A percentile compares a stretch with the other conserved stretches of the same genome.
Conservation (phyloP, 2,329 filamentous ascomycete genomes). For the Aspergillus sp. region DNA sequence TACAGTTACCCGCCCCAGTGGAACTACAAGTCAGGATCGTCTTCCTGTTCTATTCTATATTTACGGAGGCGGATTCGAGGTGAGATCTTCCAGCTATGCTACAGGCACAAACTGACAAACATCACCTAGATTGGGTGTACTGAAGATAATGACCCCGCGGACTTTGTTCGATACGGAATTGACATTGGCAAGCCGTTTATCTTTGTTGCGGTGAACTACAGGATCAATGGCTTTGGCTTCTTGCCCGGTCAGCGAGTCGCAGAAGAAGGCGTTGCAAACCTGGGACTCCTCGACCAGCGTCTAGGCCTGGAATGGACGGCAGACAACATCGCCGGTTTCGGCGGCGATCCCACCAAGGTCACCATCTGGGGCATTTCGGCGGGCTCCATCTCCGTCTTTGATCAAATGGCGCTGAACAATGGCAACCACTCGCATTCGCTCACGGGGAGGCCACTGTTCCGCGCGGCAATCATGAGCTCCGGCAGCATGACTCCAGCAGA, state of each 20-base stretch:
- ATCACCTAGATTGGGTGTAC: too few species aligned
- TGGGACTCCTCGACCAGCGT: conserved; percentile 74
- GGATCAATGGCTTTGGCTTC: conserved; percentile 75
- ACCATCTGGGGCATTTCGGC: conserved; percentile 80
- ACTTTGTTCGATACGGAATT: too few species aligned
- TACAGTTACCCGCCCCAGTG: conserved; percentile 62
- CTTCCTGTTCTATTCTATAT: conserved; percentile 74
- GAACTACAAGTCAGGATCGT: conserved; percentile 59
- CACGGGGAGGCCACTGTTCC: conserved; percentile 75
- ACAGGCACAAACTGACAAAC: too few species aligned
- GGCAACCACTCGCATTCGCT: conserved; percentile 73
- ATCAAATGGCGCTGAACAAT: conserved; percentile 75
- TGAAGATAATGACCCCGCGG: too few species aligned
- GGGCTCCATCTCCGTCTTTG: conserved; percentile 72
- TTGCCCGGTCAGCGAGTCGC: conserved; percentile 70
- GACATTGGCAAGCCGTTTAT: conserved; percentile 66
- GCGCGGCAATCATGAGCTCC: conserved; percentile 77
- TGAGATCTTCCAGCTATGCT: conserved; percentile 50
- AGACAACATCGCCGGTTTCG: conserved; percentile 77
- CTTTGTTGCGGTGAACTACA: conserved; percentile 79
- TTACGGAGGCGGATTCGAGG: conserved; percentile 62
- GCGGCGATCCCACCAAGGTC: conserved; percentile 75
- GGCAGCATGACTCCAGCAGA: conserved; percentile 67
- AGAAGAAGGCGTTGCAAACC: conserved; percentile 68
- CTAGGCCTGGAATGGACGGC: conserved; percentile 75